Percentiles rank a stretch among this genome's conserved stretches.
Evolutionary conservation across 352 stramenopile genomes (phyloP).

Genomic region (Globisporangium cystogenes): DNA sequence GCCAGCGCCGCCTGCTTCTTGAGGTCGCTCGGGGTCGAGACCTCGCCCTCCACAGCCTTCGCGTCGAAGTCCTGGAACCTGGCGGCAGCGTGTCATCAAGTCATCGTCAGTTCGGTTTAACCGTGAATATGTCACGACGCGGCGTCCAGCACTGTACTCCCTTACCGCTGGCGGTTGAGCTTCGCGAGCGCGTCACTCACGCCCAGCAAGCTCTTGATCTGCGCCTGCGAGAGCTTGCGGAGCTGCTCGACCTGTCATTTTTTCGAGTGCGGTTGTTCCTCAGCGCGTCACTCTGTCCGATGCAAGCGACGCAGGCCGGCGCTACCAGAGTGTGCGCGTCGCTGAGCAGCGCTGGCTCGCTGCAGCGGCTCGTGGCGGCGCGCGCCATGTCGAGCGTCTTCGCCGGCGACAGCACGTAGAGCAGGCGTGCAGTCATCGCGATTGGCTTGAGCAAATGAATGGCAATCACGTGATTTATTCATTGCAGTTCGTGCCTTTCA

Average conservation of each 20-base stretch:
- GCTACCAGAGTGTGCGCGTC: constrained; percentile 48
- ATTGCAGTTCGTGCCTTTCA: too few relatives aligned
- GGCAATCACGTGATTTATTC: not conserved
- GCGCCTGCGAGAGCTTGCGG: constrained; percentile 47
- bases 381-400: constrained; percentile 83
- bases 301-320: not conserved
- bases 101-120: too few relatives aligned
- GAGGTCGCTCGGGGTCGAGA: constrained; percentile 17
- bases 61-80: constrained; percentile 64
- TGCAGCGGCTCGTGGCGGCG: constrained; percentile 22
- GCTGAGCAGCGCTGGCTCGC: constrained; percentile 44
- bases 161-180: constrained; percentile 78
- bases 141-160: too few relatives aligned
- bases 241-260: constrained; percentile 36
- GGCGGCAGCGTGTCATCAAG: not conserved
- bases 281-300: not conserved
- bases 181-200: constrained; percentile 83
- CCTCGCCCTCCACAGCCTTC: constrained; percentile 14
- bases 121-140: too few relatives aligned
- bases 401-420: constrained; percentile 85
- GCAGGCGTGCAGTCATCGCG: constrained; percentile 28
- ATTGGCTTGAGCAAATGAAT: not conserved
- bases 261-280: too few relatives aligned
- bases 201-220: constrained; percentile 78
- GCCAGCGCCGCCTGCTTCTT: constrained; percentile 70